Base-by-base conservation (phyloP, 805 yeast species). In the Huiozyma naganishii region DNA sequence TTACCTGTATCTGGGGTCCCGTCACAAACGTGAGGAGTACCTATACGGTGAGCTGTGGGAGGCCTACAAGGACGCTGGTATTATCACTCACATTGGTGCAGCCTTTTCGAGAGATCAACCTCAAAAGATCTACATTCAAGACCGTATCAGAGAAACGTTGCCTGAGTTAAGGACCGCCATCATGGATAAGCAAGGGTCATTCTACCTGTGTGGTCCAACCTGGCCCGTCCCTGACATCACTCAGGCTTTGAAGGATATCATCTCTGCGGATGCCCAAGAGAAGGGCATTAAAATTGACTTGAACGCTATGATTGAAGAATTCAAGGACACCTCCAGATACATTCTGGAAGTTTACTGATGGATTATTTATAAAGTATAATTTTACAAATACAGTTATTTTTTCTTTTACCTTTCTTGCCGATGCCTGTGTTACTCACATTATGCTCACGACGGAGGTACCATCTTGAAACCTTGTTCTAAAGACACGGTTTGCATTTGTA, bases 191-290 rank as follows among this genome's bases (percentile, higher is more conserved):
- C 69, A 80, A 45, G 97, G 97, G 45, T 80, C 88, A 27, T 90
- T 90, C 76, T 90, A 90, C 69, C 73, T 90, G 62, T 90, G 97
- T 78, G 97, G 97, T 49, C 97, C 97, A 37, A 90, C 97, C 2
- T 90, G 97, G 97, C 97, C 97, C 32, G 97, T 90, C 58, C 96
- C 97, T 8, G 96, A 89, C 63, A 84, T 90, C 55, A 84, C 95
- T 42, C 83, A 81, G 37, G 95, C 95, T 55, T 70, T 90, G 53
- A 83, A 83, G 58, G 95, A 86, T 51, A 83, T 90, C 53, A 73
- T 88, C 41, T 64, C 65, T 27, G 73, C 74, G 39, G 95, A 85
- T 50, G 95, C 95, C 27, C 70, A 68, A 42, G 70, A 69, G 51
- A 73, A 70, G 43, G 94, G 92, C 45, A 74, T 71, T 41, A 72